A percentile compares a stretch with the other conserved stretches of the same genome.
Evolutionary conservation across 129 eudicot genomes (phyloP).

Genomic region (Artemisia tridentata): DNA sequence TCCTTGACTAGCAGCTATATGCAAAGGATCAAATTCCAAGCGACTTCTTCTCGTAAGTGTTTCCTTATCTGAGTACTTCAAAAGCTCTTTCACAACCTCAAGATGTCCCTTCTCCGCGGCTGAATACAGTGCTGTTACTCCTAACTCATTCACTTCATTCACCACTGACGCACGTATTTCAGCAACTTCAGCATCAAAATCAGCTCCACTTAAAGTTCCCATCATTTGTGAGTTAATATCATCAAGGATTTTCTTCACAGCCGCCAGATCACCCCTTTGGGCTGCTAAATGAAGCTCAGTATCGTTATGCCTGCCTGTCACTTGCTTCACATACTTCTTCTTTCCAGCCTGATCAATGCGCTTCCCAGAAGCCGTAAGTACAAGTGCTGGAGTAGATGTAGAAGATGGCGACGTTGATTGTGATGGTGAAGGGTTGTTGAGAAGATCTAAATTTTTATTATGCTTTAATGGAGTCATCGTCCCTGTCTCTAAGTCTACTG

Average conservation of each 20-base stretch:
- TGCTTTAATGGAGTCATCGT: slow-evolving; percentile 32
- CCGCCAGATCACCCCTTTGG: slow-evolving; percentile 68
- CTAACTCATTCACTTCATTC: slow-evolving; percentile 64
- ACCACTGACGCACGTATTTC: slow-evolving; percentile 64
- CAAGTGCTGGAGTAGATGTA: slow-evolving; percentile 62
- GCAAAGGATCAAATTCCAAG: slow-evolving; percentile 63
- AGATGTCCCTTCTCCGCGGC: slow-evolving; percentile 74
- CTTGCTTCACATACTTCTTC: slow-evolving; percentile 80
- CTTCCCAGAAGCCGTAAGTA: slow-evolving; percentile 70
- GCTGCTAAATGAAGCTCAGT: slow-evolving; percentile 84
- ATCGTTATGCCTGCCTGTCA: slow-evolving; percentile 73
- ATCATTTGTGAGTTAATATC: slow-evolving; percentile 62
- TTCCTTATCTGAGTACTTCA: slow-evolving; percentile 63
- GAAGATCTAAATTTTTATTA: slow-evolving; percentile 27
- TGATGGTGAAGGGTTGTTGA: slow-evolving; percentile 27
- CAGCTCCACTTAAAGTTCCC: slow-evolving; percentile 57
- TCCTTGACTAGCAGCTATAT: slow-evolving; percentile 76
- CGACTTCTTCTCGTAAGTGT: slow-evolving; percentile 41
- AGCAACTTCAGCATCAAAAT: slow-evolving; percentile 68
- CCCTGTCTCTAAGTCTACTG: slow-evolving; percentile 36
- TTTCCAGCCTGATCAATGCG: slow-evolving; percentile 75
- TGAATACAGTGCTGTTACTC: slow-evolving; percentile 57
- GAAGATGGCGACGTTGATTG: slow-evolving; percentile 46
- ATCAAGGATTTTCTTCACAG: slow-evolving; percentile 62
- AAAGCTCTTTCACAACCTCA: slow-evolving; percentile 67